Conservation (phyloP, 2,329 filamentous ascomycete genomes). For the Sporothrix globosa region DNA sequence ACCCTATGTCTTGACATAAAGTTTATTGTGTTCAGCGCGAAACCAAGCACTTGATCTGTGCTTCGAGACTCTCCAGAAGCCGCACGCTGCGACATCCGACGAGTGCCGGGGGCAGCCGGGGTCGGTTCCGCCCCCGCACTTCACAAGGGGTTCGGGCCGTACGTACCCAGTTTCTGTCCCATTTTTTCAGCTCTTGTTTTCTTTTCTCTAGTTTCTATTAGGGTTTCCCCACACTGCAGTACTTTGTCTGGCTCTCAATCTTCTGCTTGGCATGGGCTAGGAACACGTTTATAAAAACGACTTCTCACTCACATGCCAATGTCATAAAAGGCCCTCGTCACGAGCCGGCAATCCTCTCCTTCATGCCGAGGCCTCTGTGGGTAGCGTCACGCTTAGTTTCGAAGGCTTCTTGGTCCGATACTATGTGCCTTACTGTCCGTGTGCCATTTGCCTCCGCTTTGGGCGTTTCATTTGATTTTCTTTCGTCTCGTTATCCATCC, state of each 20-base stretch:
- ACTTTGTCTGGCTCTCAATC: background rate
- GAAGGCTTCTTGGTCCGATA: too few relatives aligned
- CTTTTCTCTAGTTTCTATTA: too few relatives aligned
- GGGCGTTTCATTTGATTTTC: background rate
- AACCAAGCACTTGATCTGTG: background rate
- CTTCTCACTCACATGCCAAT: slow-evolving; percentile 1
- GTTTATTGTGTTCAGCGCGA: too few relatives aligned
- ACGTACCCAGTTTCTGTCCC: background rate
- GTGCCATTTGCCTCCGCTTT: background rate
- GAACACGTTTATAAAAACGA: background rate
- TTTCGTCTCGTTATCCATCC: background rate
- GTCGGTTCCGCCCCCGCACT: slow-evolving; percentile 12
- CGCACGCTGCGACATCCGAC: slow-evolving; percentile 6
- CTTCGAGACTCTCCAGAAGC: background rate
- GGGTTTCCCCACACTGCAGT: background rate
- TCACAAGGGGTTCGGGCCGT: background rate
- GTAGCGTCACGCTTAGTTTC: too few relatives aligned
- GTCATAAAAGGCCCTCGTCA: background rate
- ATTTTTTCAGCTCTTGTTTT: background rate
- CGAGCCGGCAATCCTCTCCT: background rate
- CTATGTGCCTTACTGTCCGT: background rate
- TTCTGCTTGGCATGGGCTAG: too few relatives aligned
- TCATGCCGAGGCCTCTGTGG: slow-evolving; percentile 1
- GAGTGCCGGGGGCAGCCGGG: slow-evolving; percentile 6
- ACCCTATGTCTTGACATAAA: too few relatives aligned